These are phyloP conservation scores for Colletotrichum musae DNA, from an alignment of 2,329 filamentous ascomycete species.

Conservation along the genomic window DNA sequence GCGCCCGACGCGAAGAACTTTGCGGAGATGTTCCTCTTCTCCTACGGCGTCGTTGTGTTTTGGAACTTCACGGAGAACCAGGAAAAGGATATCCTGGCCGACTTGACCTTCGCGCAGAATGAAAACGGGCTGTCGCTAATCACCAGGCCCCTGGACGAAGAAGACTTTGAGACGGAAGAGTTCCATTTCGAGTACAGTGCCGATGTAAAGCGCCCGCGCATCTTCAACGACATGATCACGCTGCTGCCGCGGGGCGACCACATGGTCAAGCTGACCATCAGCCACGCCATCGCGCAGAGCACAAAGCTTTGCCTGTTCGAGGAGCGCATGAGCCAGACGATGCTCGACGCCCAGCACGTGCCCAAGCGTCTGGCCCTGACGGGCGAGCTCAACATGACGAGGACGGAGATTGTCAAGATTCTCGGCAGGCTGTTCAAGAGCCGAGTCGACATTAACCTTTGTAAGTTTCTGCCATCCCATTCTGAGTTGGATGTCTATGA, in stretches of 20 bases:
- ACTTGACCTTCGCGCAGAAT: conserved; percentile 88
- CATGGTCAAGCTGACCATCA: conserved; percentile 99
- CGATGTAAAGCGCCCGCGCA: conserved; percentile 86
- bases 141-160: conserved; percentile 84
- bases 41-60: conserved; percentile 96
- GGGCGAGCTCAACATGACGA: conserved; percentile 90
- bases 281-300: conserved; percentile 96
- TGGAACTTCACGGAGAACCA: conserved; percentile 99
- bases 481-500: background rate
- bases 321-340: conserved; percentile 94
- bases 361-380: conserved; percentile 91
- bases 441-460: conserved; percentile 96
- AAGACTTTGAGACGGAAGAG: conserved; percentile 96
- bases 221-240: conserved; percentile 99
- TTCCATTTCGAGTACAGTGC: conserved; percentile 98
- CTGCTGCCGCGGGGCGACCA: conserved; percentile 90
- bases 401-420: conserved; percentile 93
- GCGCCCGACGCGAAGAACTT: conserved; percentile 82
- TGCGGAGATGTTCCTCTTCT: conserved; percentile 97
- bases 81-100: conserved; percentile 95
- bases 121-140: conserved; percentile 77
- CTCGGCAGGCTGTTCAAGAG: conserved; percentile 92
- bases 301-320: conserved; percentile 98
- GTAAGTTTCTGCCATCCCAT: conserved; percentile 67
- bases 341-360: conserved; percentile 92